phyloP scores from a whole-genome alignment of 1,284 basidiomycete genomes.

The Moniliophthora roreri region DNA sequence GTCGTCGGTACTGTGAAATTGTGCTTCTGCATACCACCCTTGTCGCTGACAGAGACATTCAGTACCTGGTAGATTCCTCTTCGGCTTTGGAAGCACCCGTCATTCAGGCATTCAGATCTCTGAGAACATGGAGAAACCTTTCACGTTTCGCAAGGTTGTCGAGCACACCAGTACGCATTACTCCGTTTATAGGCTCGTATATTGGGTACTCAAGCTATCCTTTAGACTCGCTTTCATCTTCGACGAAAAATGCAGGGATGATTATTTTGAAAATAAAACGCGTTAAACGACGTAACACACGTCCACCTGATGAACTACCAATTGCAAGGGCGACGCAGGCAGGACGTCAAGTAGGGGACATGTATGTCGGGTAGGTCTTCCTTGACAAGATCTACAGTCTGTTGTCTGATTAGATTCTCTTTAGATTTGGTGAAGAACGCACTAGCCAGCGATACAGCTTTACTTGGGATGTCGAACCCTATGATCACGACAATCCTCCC shows the following conservation, averaged over 20 bases:
- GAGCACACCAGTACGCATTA: slow-evolving; percentile 30
- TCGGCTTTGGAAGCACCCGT: slow-evolving; percentile 47
- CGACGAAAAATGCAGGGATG: slow-evolving; percentile 47
- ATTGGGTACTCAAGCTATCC: neutral
- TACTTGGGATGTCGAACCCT: slow-evolving; percentile 53
- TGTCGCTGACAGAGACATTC: no score
- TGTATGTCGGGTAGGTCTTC: slow-evolving; percentile 39
- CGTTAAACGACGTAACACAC: slow-evolving; percentile 29
- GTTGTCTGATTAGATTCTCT: slow-evolving; percentile 2
- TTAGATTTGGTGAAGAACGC: slow-evolving; percentile 46
- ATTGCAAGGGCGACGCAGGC: slow-evolving; percentile 26
- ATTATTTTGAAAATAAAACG: slow-evolving; percentile 57
- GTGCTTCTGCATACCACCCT: neutral
- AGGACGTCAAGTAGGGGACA: slow-evolving; percentile 34
- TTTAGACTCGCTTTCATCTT: slow-evolving; percentile 5
- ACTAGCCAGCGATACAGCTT: slow-evolving; percentile 34
- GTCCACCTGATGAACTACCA: slow-evolving; percentile 38
- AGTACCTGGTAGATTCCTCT: slow-evolving; percentile 59
- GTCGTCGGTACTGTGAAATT: slow-evolving; percentile 23
- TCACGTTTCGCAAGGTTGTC: slow-evolving; percentile 47
- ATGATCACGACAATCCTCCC: slow-evolving; percentile 31
- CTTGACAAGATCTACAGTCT: neutral
- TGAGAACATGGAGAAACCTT: slow-evolving; percentile 49
- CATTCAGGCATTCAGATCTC: slow-evolving; percentile 48
- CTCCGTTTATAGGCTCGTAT: neutral